A percentile compares a stretch with the other conserved stretches of the same genome.
Conservation (phyloP, 352 stramenopile species). For the Poterioochromonas sp. region DNA sequence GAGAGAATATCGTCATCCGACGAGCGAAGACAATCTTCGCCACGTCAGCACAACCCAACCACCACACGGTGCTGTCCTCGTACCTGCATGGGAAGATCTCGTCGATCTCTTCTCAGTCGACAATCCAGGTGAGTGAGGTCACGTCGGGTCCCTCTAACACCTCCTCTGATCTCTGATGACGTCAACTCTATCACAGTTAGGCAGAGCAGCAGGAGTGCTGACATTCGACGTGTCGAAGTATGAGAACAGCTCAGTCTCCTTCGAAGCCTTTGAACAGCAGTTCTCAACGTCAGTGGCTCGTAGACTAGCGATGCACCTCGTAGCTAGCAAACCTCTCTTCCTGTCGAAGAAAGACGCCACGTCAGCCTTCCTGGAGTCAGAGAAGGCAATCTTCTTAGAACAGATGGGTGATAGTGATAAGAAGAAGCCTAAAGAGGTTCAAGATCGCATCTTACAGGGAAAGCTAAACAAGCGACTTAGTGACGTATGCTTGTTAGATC, state of each 20-base stretch:
- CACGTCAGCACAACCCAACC: neutral
- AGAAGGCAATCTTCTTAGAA: slow-evolving; percentile 59
- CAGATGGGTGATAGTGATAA: neutral
- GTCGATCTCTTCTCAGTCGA: neutral
- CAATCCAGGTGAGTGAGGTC: neutral
- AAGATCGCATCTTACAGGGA: neutral
- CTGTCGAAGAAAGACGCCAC: slow-evolving; percentile 65
- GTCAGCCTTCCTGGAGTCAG: slow-evolving; percentile 65
- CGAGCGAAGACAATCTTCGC: neutral
- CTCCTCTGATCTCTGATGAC: too few relatives aligned
- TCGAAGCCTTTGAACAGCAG: neutral
- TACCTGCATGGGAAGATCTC: slow-evolving; percentile 48
- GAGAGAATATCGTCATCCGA: slow-evolving; percentile 9
- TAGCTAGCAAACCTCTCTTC: slow-evolving; percentile 77
- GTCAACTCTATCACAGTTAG: neutral
- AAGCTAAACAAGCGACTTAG: neutral
- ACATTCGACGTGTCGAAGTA: neutral
- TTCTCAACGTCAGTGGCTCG: slow-evolving; percentile 62
- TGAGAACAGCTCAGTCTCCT: neutral
- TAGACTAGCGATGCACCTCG: slow-evolving; percentile 85
- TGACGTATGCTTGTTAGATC: neutral
- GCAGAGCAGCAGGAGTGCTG: neutral
- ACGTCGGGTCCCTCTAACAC: too few relatives aligned
- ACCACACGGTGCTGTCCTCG: neutral
- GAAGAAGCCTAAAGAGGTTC: neutral